Conservation (phyloP, 441 rosid genomes). For the Populus hybrid region DNA sequence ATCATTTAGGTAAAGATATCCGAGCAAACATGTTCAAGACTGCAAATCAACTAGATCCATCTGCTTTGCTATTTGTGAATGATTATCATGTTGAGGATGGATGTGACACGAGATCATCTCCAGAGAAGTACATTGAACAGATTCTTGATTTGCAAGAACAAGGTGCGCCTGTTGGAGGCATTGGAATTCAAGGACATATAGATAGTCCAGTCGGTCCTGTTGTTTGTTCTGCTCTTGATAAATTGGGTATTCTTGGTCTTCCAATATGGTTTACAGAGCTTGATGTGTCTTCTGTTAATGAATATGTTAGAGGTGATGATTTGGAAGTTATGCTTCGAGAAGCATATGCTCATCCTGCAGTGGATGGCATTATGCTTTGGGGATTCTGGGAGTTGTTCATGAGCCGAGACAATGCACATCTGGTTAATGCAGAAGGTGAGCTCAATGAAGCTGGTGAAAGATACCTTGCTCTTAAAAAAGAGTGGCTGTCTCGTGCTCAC, state of each 20-base stretch:
- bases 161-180: slow-evolving; percentile 84
- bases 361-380: slow-evolving; percentile 88
- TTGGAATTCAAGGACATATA: slow-evolving; percentile 89
- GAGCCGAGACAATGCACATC: slow-evolving; percentile 58
- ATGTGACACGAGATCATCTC: slow-evolving; percentile 55
- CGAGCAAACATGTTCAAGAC: slow-evolving; percentile 71
- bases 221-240: slow-evolving; percentile 70
- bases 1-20: slow-evolving; percentile 57
- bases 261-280: slow-evolving; percentile 96
- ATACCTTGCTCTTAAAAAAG: slow-evolving; percentile 57
- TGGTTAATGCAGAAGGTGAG: slow-evolving; percentile 85
- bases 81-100: slow-evolving; percentile 92
- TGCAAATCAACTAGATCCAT: slow-evolving; percentile 71
- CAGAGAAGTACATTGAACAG: slow-evolving; percentile 62
- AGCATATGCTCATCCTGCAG: slow-evolving; percentile 85
- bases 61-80: slow-evolving; percentile 72
- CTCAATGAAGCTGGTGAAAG: slow-evolving; percentile 73
- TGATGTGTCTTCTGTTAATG: slow-evolving; percentile 77
- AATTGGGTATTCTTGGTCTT: slow-evolving; percentile 62
- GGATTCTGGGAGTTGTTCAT: slow-evolving; percentile 95
- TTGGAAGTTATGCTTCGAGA: slow-evolving; percentile 88
- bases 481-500: slow-evolving; percentile 61
- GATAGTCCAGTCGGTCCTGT: slow-evolving; percentile 78
- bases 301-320: slow-evolving; percentile 73
- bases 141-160: slow-evolving; percentile 65